phyloP scores from a whole-genome alignment of 345 rosid genomes.

The Carallia brachiata region DNA sequence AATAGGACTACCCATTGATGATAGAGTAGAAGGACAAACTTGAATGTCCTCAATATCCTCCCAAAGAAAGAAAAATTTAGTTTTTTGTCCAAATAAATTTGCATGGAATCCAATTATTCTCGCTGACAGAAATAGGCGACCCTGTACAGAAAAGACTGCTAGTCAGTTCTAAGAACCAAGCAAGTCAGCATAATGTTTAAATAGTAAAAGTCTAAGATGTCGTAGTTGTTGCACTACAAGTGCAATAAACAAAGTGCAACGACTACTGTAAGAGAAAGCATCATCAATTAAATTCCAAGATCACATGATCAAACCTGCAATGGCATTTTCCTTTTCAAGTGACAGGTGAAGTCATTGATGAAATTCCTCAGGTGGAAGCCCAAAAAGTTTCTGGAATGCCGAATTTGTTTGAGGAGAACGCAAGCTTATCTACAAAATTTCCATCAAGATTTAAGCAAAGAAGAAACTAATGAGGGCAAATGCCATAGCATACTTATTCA shows the following conservation, averaged over 20 bases:
- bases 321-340: slow-evolving; percentile 89
- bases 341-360: slow-evolving; percentile 97
- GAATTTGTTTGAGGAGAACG: slow-evolving; percentile 97
- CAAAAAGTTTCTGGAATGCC: slow-evolving; percentile 93
- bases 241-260: background rate
- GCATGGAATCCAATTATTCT: slow-evolving; percentile 91
- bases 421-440: slow-evolving; percentile 67
- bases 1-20: slow-evolving; percentile 94
- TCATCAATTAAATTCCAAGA: slow-evolving; percentile 3
- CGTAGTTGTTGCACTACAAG: background rate
- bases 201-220: background rate
- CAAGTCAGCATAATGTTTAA: slow-evolving; percentile 1
- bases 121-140: slow-evolving; percentile 88
- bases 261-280: slow-evolving; percentile 1
- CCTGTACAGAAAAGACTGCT: slow-evolving; percentile 46
- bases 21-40: slow-evolving; percentile 70
- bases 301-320: slow-evolving; percentile 53
- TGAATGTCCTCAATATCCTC: slow-evolving; percentile 90
- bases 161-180: slow-evolving; percentile 4
- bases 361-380: slow-evolving; percentile 93
- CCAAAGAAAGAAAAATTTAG: slow-evolving; percentile 96
- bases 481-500: background rate
- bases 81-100: slow-evolving; percentile 85
- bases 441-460: background rate
- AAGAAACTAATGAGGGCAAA: background rate